phyloP scores from a whole-genome alignment of 164 flowering plant genomes.

The Vitis riparia region DNA sequence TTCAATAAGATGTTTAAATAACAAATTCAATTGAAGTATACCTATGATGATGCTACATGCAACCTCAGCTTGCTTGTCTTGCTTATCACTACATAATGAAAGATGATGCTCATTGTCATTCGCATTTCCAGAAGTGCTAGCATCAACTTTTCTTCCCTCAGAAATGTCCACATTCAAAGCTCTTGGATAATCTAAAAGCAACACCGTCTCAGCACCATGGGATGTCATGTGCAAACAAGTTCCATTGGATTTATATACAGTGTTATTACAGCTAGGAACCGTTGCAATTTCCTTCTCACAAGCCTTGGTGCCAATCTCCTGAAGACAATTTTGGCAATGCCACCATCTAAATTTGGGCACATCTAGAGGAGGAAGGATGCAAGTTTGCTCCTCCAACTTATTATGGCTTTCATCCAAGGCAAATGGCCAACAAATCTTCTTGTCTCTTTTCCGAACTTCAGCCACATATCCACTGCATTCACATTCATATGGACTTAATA shows the following conservation, averaged over 20 bases:
- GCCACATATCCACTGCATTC: conserved; percentile 67
- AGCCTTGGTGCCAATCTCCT: conserved; percentile 14
- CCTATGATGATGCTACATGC: conserved; percentile 9
- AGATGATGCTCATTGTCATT: conserved; percentile 8
- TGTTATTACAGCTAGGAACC: conserved; percentile 2
- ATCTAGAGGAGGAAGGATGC: conserved; percentile 52
- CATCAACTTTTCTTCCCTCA: conserved; percentile 18
- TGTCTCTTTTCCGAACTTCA: conserved; percentile 51
- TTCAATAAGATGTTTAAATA: neutral
- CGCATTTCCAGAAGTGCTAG: conserved; percentile 8
- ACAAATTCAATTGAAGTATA: conserved; percentile 2
- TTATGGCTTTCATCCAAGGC: conserved; percentile 16
- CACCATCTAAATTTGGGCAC: conserved; percentile 60
- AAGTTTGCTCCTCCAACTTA: conserved; percentile 23
- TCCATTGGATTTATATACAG: conserved; percentile 10
- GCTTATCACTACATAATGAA: conserved; percentile 15
- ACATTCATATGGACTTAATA: conserved; percentile 7
- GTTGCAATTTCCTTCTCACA: conserved; percentile 12
- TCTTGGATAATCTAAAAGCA: conserved; percentile 18
- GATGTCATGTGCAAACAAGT: conserved; percentile 8
- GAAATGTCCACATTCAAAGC: conserved; percentile 7
- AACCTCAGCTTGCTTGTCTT: conserved; percentile 25
- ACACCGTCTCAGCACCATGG: conserved; percentile 16
- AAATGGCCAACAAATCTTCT: conserved; percentile 61
- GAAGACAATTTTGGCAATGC: conserved; percentile 52